Base-by-base conservation (phyloP, 441 rosid species). In the Croton laevigatus region DNA sequence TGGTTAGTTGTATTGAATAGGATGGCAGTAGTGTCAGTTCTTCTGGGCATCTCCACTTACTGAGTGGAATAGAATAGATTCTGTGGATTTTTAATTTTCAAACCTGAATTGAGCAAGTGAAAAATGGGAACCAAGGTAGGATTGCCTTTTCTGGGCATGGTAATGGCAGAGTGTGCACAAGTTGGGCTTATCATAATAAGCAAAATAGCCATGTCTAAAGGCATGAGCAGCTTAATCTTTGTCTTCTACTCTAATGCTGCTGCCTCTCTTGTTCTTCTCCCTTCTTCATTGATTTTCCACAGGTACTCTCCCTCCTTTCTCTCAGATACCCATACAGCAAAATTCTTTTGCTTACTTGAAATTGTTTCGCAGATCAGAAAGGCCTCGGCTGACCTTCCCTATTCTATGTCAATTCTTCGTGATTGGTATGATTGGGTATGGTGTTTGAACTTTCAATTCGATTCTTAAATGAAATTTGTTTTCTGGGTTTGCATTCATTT, bases 101-200 rank as follows among this genome's bases (percentile, higher is more conserved):
- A 5, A 1, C 6, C 5, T 12, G 53, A 14, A 3, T 49, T 49
- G 17, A 14, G 27, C 32, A 27, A 53, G 27, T n/a, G 6, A 8
- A 19, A 46, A 53, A 53, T 53, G 57, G 27, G 57, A 19, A 53
- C 57, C 8, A 38, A 67, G 58, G 60, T 75, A 32, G 81, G 66
- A 48, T 62, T 65, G 38, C 86, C 86, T 14, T 48, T 71, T 51
- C 71, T 59, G 16, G 88, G 85, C 20, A 86, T 88, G 93, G 53
- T 75, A n/a, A 65, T 85, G 77, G 89, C 87, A 32, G 91, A 89
- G 80, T 79, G 81, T 38, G 89, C 86, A 19, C 94, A 85, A 74
- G 91, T 82, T 61, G 89, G 89, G 45, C 72, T 87, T 22, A 82
- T 88, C 76, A 72, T 84, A 61, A 36, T 77, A n/a, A 71, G 85